phyloP scores from a whole-genome alignment of 2,329 filamentous ascomycete species.

The Paecilomyces dactylethromorphus region DNA sequence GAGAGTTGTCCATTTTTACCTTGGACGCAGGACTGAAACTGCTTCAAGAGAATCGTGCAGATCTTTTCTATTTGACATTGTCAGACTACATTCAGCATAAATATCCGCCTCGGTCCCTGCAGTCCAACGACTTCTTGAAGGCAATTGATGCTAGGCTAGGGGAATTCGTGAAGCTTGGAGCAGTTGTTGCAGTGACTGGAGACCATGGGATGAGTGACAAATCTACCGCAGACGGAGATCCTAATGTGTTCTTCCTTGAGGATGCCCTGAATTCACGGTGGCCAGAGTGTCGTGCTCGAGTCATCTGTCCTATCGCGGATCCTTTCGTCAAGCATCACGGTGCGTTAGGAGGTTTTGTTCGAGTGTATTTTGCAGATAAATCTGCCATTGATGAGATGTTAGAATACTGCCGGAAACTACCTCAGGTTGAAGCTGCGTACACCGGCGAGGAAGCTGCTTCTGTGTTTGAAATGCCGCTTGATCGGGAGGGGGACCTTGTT shows the following conservation, averaged over 20 bases:
- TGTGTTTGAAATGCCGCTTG: slow-evolving; percentile 30
- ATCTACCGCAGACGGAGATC: slow-evolving; percentile 22
- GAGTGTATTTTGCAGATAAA: slow-evolving; percentile 26
- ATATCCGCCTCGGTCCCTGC: slow-evolving; percentile 28
- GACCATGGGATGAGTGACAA: slow-evolving; percentile 41
- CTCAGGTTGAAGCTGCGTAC: background rate
- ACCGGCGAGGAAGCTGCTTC: slow-evolving; percentile 22
- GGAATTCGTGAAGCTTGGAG: slow-evolving; percentile 24
- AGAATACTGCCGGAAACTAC: slow-evolving; percentile 10
- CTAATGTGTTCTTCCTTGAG: slow-evolving; percentile 34
- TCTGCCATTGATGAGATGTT: slow-evolving; percentile 21
- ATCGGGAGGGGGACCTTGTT: slow-evolving; percentile 35
- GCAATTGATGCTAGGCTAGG: slow-evolving; percentile 10
- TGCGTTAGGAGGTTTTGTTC: slow-evolving; percentile 35
- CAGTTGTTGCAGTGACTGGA: slow-evolving; percentile 33
- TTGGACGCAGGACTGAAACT: slow-evolving; percentile 38
- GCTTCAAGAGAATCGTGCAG: slow-evolving; percentile 30
- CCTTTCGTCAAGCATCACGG: slow-evolving; percentile 39
- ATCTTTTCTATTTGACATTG: slow-evolving; percentile 38
- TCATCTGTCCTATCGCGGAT: slow-evolving; percentile 40
- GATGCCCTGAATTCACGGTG: slow-evolving; percentile 28
- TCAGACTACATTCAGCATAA: slow-evolving; percentile 41
- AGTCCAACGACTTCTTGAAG: slow-evolving; percentile 30
- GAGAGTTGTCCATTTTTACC: slow-evolving; percentile 36
- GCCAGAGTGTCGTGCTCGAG: slow-evolving; percentile 21